These are phyloP conservation scores for Antrodiella citrinella DNA, from an alignment of 768 basidiomycete genomes.

Conservation along the genomic window DNA sequence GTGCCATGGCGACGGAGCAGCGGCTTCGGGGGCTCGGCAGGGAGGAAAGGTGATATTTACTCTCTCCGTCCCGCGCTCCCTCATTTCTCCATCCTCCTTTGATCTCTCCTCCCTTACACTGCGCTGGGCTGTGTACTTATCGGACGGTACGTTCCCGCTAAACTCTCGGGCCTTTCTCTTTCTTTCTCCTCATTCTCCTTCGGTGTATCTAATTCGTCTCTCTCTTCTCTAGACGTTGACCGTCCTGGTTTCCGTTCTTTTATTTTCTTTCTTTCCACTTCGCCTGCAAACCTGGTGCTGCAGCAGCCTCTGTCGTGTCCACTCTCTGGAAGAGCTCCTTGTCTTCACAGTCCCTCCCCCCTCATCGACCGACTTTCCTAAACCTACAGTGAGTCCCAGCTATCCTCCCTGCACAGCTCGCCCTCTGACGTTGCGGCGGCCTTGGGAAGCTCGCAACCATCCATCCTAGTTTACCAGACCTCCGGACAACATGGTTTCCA, in stretches of 20 bases:
- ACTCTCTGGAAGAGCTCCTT: slow-evolving; percentile 47
- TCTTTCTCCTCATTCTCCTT: slow-evolving; percentile 10
- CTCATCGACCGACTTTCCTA: not conserved
- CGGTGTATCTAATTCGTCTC: slow-evolving; percentile 19
- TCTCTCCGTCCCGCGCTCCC: not conserved
- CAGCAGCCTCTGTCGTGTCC: slow-evolving; percentile 33
- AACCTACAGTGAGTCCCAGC: not conserved
- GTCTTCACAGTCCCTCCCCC: slow-evolving; percentile 12
- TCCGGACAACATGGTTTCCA: slow-evolving; percentile 55
- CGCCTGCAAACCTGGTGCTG: slow-evolving; percentile 32
- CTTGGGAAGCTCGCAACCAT: slow-evolving; percentile 17
- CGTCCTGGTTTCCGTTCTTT: slow-evolving; percentile 34
- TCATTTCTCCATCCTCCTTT: not conserved
- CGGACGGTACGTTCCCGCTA: slow-evolving; percentile 9
- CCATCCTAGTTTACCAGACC: slow-evolving; percentile 16
- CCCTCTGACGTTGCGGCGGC: not conserved
- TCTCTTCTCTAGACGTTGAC: slow-evolving; percentile 52
- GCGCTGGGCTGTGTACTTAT: slow-evolving; percentile 3
- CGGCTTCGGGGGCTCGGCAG: not conserved
- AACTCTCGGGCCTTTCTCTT: slow-evolving; percentile 6
- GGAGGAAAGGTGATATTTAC: not conserved
- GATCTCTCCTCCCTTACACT: not conserved
- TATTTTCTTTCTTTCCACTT: slow-evolving; percentile 24
- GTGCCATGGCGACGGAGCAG: slow-evolving; percentile 13
- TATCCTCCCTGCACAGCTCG: not conserved